Evolutionary conservation across 2,329 filamentous ascomycete species (phyloP).

Genomic region (Apiospora arundinis): DNA sequence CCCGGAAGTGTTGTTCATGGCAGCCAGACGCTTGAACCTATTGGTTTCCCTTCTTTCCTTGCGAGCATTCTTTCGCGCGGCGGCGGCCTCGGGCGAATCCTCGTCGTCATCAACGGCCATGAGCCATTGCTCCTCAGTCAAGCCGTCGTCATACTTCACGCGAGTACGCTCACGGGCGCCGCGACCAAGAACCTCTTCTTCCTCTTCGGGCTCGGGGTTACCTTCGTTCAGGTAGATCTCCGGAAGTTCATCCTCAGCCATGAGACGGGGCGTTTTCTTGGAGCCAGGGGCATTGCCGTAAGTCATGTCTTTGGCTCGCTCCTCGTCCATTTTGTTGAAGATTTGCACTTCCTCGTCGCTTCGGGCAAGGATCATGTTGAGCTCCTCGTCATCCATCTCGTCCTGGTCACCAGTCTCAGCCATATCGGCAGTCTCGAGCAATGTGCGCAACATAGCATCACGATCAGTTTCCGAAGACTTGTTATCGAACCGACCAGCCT

Average conservation of each 20-base stretch:
- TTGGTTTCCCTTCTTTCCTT: conserved; percentile 82
- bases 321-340: conserved; percentile 85
- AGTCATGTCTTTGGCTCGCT: conserved; percentile 67
- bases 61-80: conserved; percentile 85
- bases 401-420: conserved; percentile 78
- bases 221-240: conserved; percentile 93
- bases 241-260: conserved; percentile 86
- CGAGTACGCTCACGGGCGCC: conserved; percentile 94
- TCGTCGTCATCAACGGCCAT: conserved; percentile 98
- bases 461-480: conserved; percentile 98
- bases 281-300: conserved; percentile 74
- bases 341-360: conserved; percentile 77
- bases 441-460: conserved; percentile 92
- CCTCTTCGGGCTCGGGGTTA: conserved; percentile 79
- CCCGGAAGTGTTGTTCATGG: conserved; percentile 41
- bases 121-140: conserved; percentile 98
- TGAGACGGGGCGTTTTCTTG: conserved; percentile 77
- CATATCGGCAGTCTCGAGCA: conserved; percentile 83
- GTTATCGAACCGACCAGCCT: conserved; percentile 99
- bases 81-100: conserved; percentile 90
- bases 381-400: conserved; percentile 97
- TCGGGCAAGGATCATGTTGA: conserved; percentile 93
- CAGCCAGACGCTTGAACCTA: conserved; percentile 65
- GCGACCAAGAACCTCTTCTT: conserved; percentile 80
- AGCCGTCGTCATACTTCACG: conserved; percentile 94